Evolutionary conservation across 139 green algal species (phyloP), one percentile per base, ranked within the genome.

Genomic region (Chlorella sp.): DNA sequence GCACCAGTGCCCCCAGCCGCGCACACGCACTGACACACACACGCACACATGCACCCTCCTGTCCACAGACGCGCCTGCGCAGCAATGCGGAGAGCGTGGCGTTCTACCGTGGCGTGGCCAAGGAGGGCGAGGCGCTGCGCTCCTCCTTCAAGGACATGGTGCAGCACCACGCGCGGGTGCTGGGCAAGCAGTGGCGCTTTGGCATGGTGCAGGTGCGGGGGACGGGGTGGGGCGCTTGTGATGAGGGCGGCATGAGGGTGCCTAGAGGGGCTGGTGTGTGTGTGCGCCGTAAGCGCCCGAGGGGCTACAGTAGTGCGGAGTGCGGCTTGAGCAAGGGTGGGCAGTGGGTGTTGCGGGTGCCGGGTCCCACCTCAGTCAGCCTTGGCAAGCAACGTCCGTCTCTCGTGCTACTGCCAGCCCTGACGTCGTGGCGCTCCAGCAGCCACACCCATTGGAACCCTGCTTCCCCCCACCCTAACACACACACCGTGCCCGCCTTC

Each of bases 171-270:
- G 69, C 48, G 14, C 68, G 71, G 5, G 83, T 97, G 71, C 90
- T 96, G 83, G 78, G 77, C 42, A 94, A 89, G 86, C 95, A 97
- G 90, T 97, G 94, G 94, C 86, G 76, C 68, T 97, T 96, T 60
- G 89, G 89, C 84, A 97, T 97, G 86, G 88, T 95, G 68, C 95
- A 96, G 91, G 91, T 94, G 78, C 12, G 48, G 48, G 5, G 48
- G 48, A 57, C 9, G 48, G n/a, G 86, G 28, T 19, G n/a, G n/a
- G 28, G 3, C 28, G n/a, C n/a, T n/a, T 57, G 48, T 5, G 48
- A 9, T 57, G 48, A 57, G 48, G 7, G 7, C 48, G 48, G 48
- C 48, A 57, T 57, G 48, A 57, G 48, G 48, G 48, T 9, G 48
- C 7, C 48, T 57, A 9, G 48, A 57, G 48, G 48, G 48, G 48